phyloP scores from a whole-genome alignment of 495 filamentous ascomycete genomes.

The Podospora sp. region DNA sequence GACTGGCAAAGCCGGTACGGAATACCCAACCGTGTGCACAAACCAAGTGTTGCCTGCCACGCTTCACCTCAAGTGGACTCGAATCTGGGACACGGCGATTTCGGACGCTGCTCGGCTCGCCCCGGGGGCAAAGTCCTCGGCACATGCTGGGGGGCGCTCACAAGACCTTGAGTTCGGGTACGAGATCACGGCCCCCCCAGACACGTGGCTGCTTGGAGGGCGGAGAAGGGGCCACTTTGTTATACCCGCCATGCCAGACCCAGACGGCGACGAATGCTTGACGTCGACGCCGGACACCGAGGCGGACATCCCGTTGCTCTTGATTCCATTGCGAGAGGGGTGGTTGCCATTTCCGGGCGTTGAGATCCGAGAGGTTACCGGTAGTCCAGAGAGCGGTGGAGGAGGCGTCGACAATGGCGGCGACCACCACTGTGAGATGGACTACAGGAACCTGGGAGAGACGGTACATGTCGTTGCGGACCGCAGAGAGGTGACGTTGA shows the following conservation, averaged over 20 bases:
- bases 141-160: slow-evolving; percentile 37
- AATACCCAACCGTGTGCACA: slow-evolving; percentile 52
- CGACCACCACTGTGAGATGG: slow-evolving; percentile 67
- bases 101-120: not conserved
- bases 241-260: slow-evolving; percentile 44
- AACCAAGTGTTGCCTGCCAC: slow-evolving; percentile 74
- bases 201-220: slow-evolving; percentile 85
- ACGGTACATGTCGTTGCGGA: slow-evolving; percentile 76
- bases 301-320: slow-evolving; percentile 61
- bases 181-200: slow-evolving; percentile 74
- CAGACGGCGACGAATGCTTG: slow-evolving; percentile 46
- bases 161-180: slow-evolving; percentile 76
- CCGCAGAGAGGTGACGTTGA: slow-evolving; percentile 74
- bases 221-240: slow-evolving; percentile 76
- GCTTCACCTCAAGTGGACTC: slow-evolving; percentile 73
- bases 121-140: not conserved
- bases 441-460: slow-evolving; percentile 76
- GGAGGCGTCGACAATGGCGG: slow-evolving; percentile 13
- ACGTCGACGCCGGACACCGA: slow-evolving; percentile 44
- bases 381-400: slow-evolving; percentile 20
- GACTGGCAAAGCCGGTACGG: slow-evolving; percentile 7
- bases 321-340: slow-evolving; percentile 79
- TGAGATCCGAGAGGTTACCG: slow-evolving; percentile 66
- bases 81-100: slow-evolving; percentile 66
- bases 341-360: slow-evolving; percentile 73